Base-by-base conservation (phyloP, 108 stramenopile species). In the Conticribra weissflogii region DNA sequence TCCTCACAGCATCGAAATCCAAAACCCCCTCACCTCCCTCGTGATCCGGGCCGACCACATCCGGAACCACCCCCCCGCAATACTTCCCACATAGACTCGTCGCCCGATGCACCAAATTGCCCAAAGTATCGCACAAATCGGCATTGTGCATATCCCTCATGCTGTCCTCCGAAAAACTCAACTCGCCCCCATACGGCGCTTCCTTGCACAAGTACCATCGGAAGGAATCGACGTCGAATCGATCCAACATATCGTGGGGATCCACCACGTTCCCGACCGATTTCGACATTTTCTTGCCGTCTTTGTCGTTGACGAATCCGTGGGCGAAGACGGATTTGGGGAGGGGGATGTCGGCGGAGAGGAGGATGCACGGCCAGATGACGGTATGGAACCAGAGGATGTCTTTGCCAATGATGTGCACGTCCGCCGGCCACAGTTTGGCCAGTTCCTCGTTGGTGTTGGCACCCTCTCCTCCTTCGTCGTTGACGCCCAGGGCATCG, bases 251-350 rank as follows among this genome's bases (percentile, higher is more conserved):
- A 56, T 94, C 97, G 66, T 94, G 90, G 2, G 99, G 99, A 78
- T 98, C 98, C 1, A 99, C 92, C 0, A 96, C 96, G 77, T 99
- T 99, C 4, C 99, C 99, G 29, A 99, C 63, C 65, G 86, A 84
- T 81, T 99, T 99, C 73, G 92, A 94, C 99, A 99, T 99, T 79
- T 99, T 99, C 70, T 95, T 93, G 16, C 98, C 99, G 27, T 97
- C 98, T 55, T 84, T 84, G 58, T 96, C 98, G 67, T 94, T 93
- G 68, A 99, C 95, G 79, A 99, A 98, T 25, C 98, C 98, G 79
- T 99, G 98, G 14, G 95, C 95, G 78, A 95, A 99, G 21, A 99
- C 94, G 4, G 92, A 81, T 60, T 84, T 93, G 51, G 99, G 97
- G 34, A 98, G 82, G 1, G 92, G 87, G 18, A 99, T 48, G 23